Evolutionary conservation across 495 filamentous ascomycete genomes (phyloP).

Genomic region (Geoglossum glabrum): DNA sequence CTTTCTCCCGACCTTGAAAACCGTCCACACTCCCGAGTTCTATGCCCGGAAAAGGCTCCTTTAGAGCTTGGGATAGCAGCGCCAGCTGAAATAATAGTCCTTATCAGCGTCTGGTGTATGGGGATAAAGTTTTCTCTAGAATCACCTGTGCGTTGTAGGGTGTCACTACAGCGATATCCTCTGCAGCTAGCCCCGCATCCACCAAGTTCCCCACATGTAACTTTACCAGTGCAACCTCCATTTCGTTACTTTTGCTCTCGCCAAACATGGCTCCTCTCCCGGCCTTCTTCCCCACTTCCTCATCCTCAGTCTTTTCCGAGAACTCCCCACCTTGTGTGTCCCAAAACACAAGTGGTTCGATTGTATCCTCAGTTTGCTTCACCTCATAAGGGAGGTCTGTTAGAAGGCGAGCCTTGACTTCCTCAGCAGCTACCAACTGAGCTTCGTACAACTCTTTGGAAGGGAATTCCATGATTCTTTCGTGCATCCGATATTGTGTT

Average conservation of each 20-base stretch:
- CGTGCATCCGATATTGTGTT: slow-evolving; percentile 98
- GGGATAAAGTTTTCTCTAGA: not conserved
- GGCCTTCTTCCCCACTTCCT: slow-evolving; percentile 24
- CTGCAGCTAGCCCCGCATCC: slow-evolving; percentile 52
- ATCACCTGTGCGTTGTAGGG: slow-evolving; percentile 85
- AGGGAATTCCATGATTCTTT: slow-evolving; percentile 83
- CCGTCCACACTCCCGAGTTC: slow-evolving; percentile 91
- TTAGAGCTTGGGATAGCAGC: slow-evolving; percentile 50
- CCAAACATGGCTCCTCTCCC: slow-evolving; percentile 33
- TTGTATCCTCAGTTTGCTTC: slow-evolving; percentile 66
- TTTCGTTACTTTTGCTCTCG: slow-evolving; percentile 86
- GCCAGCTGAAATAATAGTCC: slow-evolving; percentile 31
- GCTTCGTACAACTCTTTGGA: slow-evolving; percentile 73
- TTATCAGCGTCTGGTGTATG: slow-evolving; percentile 5
- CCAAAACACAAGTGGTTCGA: slow-evolving; percentile 74
- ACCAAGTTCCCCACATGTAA: slow-evolving; percentile 55
- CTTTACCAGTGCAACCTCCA: slow-evolving; percentile 66
- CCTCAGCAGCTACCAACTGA: slow-evolving; percentile 57
- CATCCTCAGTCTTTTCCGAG: slow-evolving; percentile 32
- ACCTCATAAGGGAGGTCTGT: slow-evolving; percentile 63
- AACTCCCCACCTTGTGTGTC: slow-evolving; percentile 94
- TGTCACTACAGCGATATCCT: slow-evolving; percentile 83
- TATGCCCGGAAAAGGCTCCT: slow-evolving; percentile 60
- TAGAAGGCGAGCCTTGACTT: slow-evolving; percentile 53
- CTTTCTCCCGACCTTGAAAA: slow-evolving; percentile 94